Evolutionary conservation across 2,329 filamentous ascomycete species (phyloP).

Genomic region (Fusarium dlaminii): DNA sequence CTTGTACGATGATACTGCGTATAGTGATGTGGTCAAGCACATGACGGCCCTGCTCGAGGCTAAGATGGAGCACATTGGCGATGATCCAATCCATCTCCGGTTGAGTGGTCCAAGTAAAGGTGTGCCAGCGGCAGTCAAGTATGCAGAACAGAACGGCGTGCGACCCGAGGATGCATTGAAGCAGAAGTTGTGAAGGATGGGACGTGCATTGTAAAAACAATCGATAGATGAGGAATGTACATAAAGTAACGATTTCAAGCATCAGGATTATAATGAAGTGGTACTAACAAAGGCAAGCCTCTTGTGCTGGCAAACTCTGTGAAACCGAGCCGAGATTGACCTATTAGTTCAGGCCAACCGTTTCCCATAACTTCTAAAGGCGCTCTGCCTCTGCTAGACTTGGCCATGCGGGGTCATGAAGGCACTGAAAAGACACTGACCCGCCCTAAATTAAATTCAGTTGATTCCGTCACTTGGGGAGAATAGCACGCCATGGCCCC

Average conservation of each 20-base stretch:
- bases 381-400: not conserved
- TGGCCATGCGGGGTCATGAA: no score
- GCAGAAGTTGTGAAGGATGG: not conserved
- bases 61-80: constrained; percentile 64
- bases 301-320: not conserved
- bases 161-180: not conserved
- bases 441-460: not conserved
- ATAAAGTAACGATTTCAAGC: not conserved
- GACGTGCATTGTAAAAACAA: not conserved
- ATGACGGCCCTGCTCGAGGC: constrained; percentile 56
- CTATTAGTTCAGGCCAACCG: not conserved
- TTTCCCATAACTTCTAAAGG: not conserved
- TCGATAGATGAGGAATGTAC: not conserved
- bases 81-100: constrained; percentile 46
- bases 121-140: not conserved
- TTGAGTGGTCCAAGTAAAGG: not conserved
- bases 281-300: accelerated
- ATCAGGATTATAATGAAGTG: not conserved
- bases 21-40: constrained; percentile 48
- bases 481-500: not conserved
- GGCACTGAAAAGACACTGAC: not conserved
- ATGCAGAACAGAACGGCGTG: not conserved
- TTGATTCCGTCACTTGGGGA: not conserved
- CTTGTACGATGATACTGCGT: constrained; percentile 51
- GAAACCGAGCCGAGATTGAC: not conserved